These are phyloP conservation scores for Fagopyrum esculentum DNA, from an alignment of 148 eudicot genomes.

Conservation along the genomic window DNA sequence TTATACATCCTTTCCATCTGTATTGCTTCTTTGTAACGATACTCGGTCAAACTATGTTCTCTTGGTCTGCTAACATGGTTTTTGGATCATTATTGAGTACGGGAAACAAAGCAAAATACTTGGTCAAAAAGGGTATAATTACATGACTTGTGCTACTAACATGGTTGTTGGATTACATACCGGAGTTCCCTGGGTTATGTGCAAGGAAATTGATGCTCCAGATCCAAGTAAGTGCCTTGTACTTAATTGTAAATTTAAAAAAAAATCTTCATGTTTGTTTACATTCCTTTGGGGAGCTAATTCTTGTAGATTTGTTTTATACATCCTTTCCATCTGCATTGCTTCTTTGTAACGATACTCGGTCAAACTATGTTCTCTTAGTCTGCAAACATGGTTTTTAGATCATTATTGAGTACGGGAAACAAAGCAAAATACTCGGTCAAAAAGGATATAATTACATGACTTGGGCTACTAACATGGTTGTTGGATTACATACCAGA, in stretches of 20 bases:
- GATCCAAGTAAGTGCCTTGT: constrained; percentile 57
- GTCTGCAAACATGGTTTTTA: constrained; percentile 40
- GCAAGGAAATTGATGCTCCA: constrained; percentile 86
- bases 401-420: constrained; percentile 9
- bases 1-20: too few relatives aligned
- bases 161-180: constrained; percentile 31
- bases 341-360: too few relatives aligned
- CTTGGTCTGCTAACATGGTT: too few relatives aligned
- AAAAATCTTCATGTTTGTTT: neutral
- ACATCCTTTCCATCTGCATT: too few relatives aligned
- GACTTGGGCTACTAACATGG: too few relatives aligned
- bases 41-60: too few relatives aligned
- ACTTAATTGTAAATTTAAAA: neutral
- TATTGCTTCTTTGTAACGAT: too few relatives aligned
- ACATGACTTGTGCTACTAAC: constrained; percentile 86
- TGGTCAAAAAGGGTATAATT: constrained; percentile 63
- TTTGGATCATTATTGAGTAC: constrained; percentile 30
- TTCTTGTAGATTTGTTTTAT: too few relatives aligned
- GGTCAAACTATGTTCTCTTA: too few relatives aligned
- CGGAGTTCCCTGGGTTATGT: constrained; percentile 98
- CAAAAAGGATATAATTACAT: too few relatives aligned
- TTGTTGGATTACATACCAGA: constrained; percentile 10
- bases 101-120: constrained; percentile 39
- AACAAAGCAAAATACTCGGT: too few relatives aligned
- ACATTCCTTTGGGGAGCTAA: neutral